Evolutionary conservation across 2,329 filamentous ascomycete species (phyloP).

Genomic region (Colletotrichum graminicola): DNA sequence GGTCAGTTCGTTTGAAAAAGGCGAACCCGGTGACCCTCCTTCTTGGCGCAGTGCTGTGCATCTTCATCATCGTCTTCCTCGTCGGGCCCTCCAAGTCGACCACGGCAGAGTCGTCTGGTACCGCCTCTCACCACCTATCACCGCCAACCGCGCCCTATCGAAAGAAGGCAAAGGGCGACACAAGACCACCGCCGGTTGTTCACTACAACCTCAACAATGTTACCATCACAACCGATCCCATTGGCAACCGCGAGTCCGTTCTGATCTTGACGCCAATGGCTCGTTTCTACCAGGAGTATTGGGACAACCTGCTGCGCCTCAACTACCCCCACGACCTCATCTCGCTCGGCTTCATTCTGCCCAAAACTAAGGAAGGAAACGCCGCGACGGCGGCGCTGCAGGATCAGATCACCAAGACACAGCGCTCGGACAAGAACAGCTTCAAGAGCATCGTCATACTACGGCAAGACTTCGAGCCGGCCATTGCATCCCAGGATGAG

Average conservation of each 20-base stretch:
- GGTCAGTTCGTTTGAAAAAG: conserved; percentile 80
- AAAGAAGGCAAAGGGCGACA: conserved; percentile 65
- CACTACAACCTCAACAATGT: conserved; percentile 97
- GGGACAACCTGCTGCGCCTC: conserved; percentile 89
- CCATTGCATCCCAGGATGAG: conserved; percentile 84
- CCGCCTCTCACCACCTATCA: conserved; percentile 58
- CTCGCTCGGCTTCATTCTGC: conserved; percentile 94
- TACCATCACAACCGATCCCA: conserved; percentile 81
- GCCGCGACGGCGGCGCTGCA: conserved; percentile 85
- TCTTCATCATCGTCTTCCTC: conserved; percentile 77
- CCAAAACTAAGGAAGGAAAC: conserved; percentile 93
- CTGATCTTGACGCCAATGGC: conserved; percentile 94
- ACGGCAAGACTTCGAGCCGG: conserved; percentile 92
- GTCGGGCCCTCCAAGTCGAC: conserved; percentile 64
- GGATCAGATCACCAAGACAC: conserved; percentile 85
- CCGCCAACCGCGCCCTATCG: conserved; percentile 58
- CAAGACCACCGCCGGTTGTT: conserved; percentile 83
- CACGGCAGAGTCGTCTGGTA: conserved; percentile 61
- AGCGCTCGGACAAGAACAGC: conserved; percentile 83
- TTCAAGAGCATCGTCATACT: conserved; percentile 96
- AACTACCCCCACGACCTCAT: conserved; percentile 94
- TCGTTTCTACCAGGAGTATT: conserved; percentile 93
- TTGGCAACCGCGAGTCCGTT: conserved; percentile 84
- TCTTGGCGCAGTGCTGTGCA: conserved; percentile 77
- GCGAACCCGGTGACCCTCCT: conserved; percentile 81